These are phyloP conservation scores for Lumnitzera littorea DNA, from an alignment of 345 rosid species.

Conservation along the genomic window DNA sequence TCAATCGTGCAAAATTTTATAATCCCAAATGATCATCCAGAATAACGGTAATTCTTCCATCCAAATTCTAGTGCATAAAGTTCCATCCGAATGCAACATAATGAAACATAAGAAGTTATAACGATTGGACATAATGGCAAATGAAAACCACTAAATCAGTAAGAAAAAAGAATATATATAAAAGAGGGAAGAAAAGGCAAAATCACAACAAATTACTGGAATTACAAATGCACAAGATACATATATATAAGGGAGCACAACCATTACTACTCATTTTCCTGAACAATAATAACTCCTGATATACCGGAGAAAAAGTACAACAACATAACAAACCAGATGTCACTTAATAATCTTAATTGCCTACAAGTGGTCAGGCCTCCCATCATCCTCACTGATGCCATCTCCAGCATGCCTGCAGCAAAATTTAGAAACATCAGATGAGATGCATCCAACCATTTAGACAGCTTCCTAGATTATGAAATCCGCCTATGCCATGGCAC, in stretches of 20 bases:
- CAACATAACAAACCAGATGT: background rate
- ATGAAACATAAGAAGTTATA: no score
- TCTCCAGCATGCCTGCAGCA: constrained; percentile 76
- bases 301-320: no score
- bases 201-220: background rate
- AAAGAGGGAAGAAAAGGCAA: background rate
- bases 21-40: no score
- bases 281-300: background rate
- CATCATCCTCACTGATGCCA: constrained; percentile 51
- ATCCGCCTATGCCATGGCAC: no score
- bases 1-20: no score
- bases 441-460: background rate
- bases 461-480: no score
- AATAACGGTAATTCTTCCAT: no score
- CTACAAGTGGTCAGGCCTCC: constrained; percentile 44
- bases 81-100: no score
- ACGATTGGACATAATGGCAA: no score
- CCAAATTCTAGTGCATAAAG: no score
- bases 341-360: constrained; percentile 5
- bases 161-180: background rate
- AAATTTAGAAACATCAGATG: constrained; percentile 6
- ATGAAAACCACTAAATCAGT: no score
- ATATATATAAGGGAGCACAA: constrained; percentile 1
- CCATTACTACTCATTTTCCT: constrained; percentile 27
- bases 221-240: constrained; percentile 2